Base-by-base conservation (phyloP, 257 asterid genomes). In the Solanum microdontum region DNA sequence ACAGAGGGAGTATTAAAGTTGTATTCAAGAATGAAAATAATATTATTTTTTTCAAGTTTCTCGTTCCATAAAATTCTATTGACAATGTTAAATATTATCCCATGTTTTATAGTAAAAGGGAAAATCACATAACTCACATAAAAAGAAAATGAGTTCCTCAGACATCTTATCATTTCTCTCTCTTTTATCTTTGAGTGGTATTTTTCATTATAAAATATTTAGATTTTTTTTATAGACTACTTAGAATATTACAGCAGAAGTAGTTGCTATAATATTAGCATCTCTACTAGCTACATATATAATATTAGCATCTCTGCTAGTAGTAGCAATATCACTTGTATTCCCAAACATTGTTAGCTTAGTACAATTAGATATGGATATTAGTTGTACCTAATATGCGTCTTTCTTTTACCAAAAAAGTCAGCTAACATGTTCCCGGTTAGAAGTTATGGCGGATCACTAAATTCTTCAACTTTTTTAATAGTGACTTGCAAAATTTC, bases 11-110 rank as follows among this genome's bases (percentile, higher is more conserved):
- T 36, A 39, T 21, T 6, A 19, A n/a, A 64, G 1, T 64, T 66
- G 1, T 24, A 0, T 24, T 17, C 9, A 7, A 55, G n/a, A 10
- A 4, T 7, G 7, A 66, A 66, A 24, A 24, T 10, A 24, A 66
- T n/a, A 0, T 9, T 4, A 1, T 0, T 23, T 62, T n/a, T 62
- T 62, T 3, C 2, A 60, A 62, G 17, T 64, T 64, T 4, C 17
- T 64, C 2, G 1, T 64, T 2, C 1, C 0, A 0, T n/a, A 24
- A 4, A 11, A 1, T 64, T n/a, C 1, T 64, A 64, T 2, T 64
- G 3, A 11, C 28, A 10, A 64, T 4, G 8, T n/a, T 24, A 24
- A 24, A 64, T 6, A 11, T 64, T 5, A 6, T n/a, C 17, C 8
- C 14, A 64, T 64, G 1, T 24, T 5, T 24, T 15, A 64, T n/a